Evolutionary conservation across 1,284 basidiomycete genomes (phyloP), one percentile per base, ranked within the genome.

Genomic region (Vanrija sp.): DNA sequence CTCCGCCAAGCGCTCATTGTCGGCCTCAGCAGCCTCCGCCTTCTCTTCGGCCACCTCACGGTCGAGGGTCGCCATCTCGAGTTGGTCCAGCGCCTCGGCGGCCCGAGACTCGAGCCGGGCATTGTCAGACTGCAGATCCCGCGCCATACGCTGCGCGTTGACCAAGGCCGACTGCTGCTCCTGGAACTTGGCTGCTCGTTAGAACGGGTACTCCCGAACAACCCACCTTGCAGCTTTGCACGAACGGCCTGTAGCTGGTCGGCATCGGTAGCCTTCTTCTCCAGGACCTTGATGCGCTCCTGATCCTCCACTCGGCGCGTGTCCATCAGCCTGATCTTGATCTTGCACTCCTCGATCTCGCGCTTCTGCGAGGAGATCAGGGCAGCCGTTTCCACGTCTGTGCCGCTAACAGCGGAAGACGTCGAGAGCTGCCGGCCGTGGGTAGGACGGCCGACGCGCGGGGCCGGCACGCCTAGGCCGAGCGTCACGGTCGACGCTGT

Each of bases 1-100:
- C 73, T 96, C 93, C 60, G 82, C 87, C 49, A 87, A 71, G 41
- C 85, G 85, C 59, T 88, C 88, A 25, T 93, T 65, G 63, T 94
- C 89, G 0, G 79, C 73, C 69, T 91, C 86, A 0, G 86, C 85
- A 0, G 84, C 73, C 71, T 98, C 95, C 0, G 89, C 86, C 61
- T 85, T 85, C 73, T 98, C 95, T 72, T 98, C 96, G 0, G 95
- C 95, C 49, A 98, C 86, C 73, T 99, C 96, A 73, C 93, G 92
- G 73, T 99, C 96, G 60, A 99, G 77, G 79, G 91, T 90, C 3
- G 85, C 82, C 85, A 98, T 92, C 77, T 99, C 96, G 36, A 98
- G 78, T 71, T 93, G 89, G 62, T 97, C 94, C 51, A 87, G 84
- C 2, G 86, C 72, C 65, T 95, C 91, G 6, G 83, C 70, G 2